These are phyloP conservation scores for Panus rudis DNA, from an alignment of 768 basidiomycete species.

Conservation along the genomic window DNA sequence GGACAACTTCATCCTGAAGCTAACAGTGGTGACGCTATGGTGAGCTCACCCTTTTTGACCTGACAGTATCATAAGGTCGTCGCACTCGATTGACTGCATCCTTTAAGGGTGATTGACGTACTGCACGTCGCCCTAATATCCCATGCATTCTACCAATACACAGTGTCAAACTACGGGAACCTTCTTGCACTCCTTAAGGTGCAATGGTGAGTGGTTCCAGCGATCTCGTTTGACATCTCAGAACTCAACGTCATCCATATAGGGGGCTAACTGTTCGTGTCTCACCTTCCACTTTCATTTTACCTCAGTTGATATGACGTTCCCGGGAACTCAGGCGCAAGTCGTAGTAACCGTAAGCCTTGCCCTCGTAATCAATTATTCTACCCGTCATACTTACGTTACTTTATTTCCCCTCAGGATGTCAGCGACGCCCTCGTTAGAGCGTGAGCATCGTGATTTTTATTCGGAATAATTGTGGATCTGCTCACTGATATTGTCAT, in stretches of 20 bases:
- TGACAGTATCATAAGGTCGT: neutral
- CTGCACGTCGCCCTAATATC: constrained; percentile 13
- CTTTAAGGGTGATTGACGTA: constrained; percentile 15
- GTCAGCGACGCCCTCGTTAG: constrained; percentile 19
- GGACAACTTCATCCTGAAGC: neutral
- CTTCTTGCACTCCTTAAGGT: constrained; percentile 10
- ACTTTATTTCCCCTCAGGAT: constrained; percentile 7
- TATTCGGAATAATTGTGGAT: neutral
- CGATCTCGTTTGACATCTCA: neutral
- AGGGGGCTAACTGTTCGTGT: constrained; percentile 17
- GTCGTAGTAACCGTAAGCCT: constrained; percentile 12
- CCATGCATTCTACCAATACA: constrained; percentile 18
- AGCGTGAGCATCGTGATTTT: constrained; percentile 9
- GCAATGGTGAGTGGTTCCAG: constrained; percentile 12
- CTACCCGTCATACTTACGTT: neutral
- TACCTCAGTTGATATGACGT: neutral
- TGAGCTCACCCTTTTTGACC: neutral
- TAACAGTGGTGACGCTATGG: neutral
- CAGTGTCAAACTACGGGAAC: constrained; percentile 18
- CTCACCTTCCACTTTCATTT: neutral
- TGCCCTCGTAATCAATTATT: neutral
- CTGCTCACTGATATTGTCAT: too few relatives aligned
- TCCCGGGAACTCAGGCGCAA: neutral
- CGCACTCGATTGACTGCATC: constrained; percentile 10
- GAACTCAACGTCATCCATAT: neutral